Evolutionary conservation across 148 eudicot species (phyloP).

Genomic region (Spergularia bocconei): DNA sequence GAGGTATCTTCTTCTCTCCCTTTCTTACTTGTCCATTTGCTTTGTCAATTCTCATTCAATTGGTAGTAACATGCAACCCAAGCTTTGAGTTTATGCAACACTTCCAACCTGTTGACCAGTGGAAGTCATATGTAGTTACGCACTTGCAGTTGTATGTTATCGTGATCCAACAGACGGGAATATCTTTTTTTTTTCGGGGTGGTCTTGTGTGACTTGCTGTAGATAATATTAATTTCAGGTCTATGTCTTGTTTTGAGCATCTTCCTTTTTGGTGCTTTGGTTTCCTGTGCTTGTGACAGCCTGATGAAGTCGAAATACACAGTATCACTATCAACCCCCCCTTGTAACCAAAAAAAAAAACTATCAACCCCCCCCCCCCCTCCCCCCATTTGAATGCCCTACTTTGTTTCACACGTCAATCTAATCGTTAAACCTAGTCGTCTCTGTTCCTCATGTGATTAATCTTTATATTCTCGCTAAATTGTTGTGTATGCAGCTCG

Average conservation of each 20-base stretch:
- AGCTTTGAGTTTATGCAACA: neutral
- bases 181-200: too few relatives aligned
- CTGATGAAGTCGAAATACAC: too few relatives aligned
- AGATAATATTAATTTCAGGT: neutral
- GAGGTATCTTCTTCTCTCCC: constrained; percentile 20
- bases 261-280: neutral
- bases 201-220: neutral
- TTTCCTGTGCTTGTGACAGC: neutral
- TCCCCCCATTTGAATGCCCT: too few relatives aligned
- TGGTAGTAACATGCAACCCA: neutral
- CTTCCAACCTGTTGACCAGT: too few relatives aligned
- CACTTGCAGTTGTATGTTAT: too few relatives aligned
- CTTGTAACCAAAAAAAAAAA: too few relatives aligned
- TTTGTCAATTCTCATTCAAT: neutral
- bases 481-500: neutral
- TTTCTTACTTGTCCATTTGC: neutral
- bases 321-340: too few relatives aligned
- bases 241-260: neutral
- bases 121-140: too few relatives aligned
- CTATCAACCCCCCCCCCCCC: too few relatives aligned
- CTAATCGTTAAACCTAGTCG: neutral
- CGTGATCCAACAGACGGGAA: too few relatives aligned
- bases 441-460: neutral
- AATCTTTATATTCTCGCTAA: neutral
- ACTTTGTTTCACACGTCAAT: too few relatives aligned